These are phyloP conservation scores for Colletotrichum tropicicola DNA, from an alignment of 2,329 filamentous ascomycete genomes.

Conservation along the genomic window DNA sequence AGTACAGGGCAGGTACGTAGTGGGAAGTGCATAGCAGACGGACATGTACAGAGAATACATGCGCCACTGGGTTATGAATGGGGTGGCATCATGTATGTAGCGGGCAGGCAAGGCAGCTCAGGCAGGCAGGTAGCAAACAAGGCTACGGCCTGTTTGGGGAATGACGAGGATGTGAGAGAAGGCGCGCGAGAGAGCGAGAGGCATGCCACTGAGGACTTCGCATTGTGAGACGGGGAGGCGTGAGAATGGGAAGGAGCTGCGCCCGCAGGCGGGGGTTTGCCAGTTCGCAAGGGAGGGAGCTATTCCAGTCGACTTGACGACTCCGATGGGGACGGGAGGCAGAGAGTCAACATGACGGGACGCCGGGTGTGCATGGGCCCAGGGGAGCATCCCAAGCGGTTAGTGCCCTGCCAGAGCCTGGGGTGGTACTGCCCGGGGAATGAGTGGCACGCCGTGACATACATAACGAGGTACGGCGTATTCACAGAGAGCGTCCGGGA, in stretches of 20 bases:
- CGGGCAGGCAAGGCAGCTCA: neutral
- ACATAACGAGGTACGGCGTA: no score
- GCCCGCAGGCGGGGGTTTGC: conserved; percentile 10
- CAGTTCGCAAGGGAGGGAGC: conserved; percentile 16
- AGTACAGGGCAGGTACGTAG: neutral
- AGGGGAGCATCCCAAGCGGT: no score
- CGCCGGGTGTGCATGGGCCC: neutral
- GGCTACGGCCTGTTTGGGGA: conserved; percentile 28
- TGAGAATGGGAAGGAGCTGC: conserved; percentile 13
- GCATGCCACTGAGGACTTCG: conserved; percentile 9
- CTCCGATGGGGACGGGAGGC: neutral
- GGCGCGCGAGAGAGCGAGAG: neutral
- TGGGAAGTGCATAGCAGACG: neutral
- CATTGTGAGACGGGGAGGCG: conserved; percentile 14
- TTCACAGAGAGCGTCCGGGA: no score
- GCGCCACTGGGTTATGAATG: conserved; percentile 18
- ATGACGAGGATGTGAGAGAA: conserved; percentile 14
- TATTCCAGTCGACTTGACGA: neutral
- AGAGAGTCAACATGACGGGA: conserved; percentile 22
- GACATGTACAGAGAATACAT: neutral
- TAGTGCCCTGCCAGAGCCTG: no score
- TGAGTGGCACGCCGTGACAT: no score
- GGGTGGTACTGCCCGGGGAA: no score
- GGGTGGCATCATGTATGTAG: neutral
- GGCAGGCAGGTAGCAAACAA: conserved; percentile 21